Evolutionary conservation across 108 stramenopile species (phyloP), one percentile per base, ranked within the genome.

Genomic region (Skeletonema menzelii): DNA sequence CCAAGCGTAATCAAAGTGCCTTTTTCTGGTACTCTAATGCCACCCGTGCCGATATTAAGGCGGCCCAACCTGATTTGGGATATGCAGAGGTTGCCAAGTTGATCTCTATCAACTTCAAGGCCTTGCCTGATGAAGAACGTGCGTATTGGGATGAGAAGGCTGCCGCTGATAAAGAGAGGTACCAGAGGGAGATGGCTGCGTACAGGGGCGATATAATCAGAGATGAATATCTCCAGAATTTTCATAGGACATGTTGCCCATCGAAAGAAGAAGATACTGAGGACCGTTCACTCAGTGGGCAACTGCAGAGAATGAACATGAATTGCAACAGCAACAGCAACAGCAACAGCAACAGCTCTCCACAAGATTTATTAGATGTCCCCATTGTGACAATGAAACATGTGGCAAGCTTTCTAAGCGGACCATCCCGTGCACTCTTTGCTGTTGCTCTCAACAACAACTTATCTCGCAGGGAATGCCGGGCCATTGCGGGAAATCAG

Each of bases 1-100:
- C 86, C 47, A 87, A 87, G 80, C 79, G 88, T 14, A 90, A 93
- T 69, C 85, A 86, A 85, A 76, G 73, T 63, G 84, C 87, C 10
- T 93, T 87, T 84, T 91, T 94, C 59, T 73, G 91, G 57, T 94
- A 82, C 83, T 91, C 90, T 26, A 79, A 88, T 40, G 63, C 80
- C 14, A 75, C 75, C 38, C 85, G 93, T 37, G 82, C 86, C 24
- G 67, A 70, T n/a, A 82, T 91, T 61, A 88, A 88, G 77, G 81
- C 82, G 44, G 85, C 83, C 19, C 86, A 94, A 47, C 93, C 93
- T 10, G 88, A 90, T 32, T 82, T 86, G 14, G 57, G 38, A 17
- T 91, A 91, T 42, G 93, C 88, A 61, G 82, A 89, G 27, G 87
- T 91, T 42, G 90, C 90, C 3, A 76, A 89, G 30, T 64, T 86